Conservation (phyloP, 345 rosid species). For the Salix koriyanagi region DNA sequence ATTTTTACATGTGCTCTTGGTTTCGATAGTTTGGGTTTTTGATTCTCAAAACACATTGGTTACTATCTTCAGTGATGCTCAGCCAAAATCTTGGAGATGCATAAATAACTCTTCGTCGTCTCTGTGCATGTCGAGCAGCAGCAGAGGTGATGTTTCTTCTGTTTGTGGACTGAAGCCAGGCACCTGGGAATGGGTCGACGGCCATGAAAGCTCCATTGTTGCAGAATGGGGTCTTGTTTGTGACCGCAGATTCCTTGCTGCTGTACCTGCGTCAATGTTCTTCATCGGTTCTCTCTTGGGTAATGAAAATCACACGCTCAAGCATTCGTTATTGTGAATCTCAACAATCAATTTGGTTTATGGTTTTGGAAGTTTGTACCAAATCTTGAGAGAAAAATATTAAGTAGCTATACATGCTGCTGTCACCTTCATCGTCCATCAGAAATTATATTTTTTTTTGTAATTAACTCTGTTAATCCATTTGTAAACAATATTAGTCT, state of each 20-base stretch:
- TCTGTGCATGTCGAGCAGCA: constrained; percentile 4
- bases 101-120: not conserved
- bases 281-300: constrained; percentile 73
- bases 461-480: too few relatives aligned
- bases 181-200: constrained; percentile 76
- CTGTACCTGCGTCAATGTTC: constrained; percentile 69
- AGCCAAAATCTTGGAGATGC: constrained; percentile 51
- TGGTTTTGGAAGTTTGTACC: too few relatives aligned
- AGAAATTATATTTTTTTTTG: too few relatives aligned
- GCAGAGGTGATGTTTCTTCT: constrained; percentile 7
- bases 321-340: not conserved
- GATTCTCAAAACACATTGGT: constrained; percentile 63
- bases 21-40: constrained; percentile 61
- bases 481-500: too few relatives aligned
- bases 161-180: constrained; percentile 47
- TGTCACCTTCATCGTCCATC: too few relatives aligned
- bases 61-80: constrained; percentile 70
- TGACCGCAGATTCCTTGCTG: constrained; percentile 60
- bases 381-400: too few relatives aligned
- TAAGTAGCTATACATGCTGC: too few relatives aligned
- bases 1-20: constrained; percentile 55
- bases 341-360: too few relatives aligned
- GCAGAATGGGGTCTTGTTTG: constrained; percentile 71
- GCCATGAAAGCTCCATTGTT: constrained; percentile 38
- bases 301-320: constrained; percentile 1